Percentiles rank a stretch among this genome's conserved stretches.
These are phyloP conservation scores for Parastagonospora avenae DNA, from an alignment of 2,329 filamentous ascomycete genomes.

Conservation along the genomic window DNA sequence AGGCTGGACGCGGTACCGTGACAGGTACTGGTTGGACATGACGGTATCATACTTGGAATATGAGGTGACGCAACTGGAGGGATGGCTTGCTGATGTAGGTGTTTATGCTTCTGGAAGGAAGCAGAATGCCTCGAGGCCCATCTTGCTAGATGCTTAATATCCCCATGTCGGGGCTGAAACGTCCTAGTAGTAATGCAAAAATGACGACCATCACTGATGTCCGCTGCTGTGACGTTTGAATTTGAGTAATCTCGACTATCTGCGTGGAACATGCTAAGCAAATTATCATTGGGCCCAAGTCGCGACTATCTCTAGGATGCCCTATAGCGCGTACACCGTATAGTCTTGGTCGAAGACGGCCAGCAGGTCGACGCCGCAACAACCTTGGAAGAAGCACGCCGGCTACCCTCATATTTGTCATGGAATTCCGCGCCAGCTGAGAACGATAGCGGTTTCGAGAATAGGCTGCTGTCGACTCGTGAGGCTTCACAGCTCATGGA, in stretches of 20 bases:
- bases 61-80: not conserved
- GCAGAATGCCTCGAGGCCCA: conserved; percentile 15
- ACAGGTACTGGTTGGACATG: not conserved
- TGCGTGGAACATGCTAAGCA: too few species aligned
- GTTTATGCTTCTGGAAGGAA: conserved; percentile 28
- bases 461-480: conserved; percentile 2
- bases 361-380: too few species aligned
- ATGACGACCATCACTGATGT: conserved; percentile 1
- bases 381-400: too few species aligned
- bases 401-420: too few species aligned
- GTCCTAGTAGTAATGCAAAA: conserved; percentile 12
- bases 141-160: conserved; percentile 6
- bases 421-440: too few species aligned
- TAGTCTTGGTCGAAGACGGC: too few species aligned
- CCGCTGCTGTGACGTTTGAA: not conserved
- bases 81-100: conserved; percentile 5
- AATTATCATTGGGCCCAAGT: too few species aligned
- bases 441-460: not conserved
- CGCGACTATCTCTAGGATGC: too few species aligned
- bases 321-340: too few species aligned
- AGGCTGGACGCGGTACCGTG: too few species aligned
- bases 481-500: conserved; percentile 1
- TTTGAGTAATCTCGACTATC: too few species aligned
- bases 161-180: conserved; percentile 27
- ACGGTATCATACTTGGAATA: not conserved